phyloP scores from a whole-genome alignment of 2,329 filamentous ascomycete genomes.

The Xylaria sp. region DNA sequence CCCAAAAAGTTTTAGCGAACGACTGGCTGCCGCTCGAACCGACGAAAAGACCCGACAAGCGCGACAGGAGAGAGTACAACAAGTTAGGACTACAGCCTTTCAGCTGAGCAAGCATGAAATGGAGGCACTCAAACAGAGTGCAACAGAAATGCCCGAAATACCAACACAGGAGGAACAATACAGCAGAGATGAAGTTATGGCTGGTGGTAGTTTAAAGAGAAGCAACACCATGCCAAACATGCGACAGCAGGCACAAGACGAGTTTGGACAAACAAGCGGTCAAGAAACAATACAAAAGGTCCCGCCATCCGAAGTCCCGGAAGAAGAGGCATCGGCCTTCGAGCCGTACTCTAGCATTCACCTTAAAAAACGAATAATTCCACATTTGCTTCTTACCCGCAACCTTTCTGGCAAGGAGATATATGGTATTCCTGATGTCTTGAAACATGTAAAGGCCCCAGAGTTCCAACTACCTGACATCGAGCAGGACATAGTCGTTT shows the following conservation, averaged over 20 bases:
- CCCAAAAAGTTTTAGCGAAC: constrained; percentile 80
- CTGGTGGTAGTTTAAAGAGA: constrained; percentile 54
- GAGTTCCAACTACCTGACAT: constrained; percentile 83
- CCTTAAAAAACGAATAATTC: constrained; percentile 83
- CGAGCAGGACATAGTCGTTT: constrained; percentile 88
- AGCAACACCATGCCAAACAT: constrained; percentile 58
- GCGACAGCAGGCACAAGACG: constrained; percentile 39
- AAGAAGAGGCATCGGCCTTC: constrained; percentile 71
- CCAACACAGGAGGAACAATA: constrained; percentile 64
- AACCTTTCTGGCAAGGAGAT: constrained; percentile 82
- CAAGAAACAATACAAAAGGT: constrained; percentile 40
- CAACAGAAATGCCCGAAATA: constrained; percentile 64
- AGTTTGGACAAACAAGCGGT: constrained; percentile 35
- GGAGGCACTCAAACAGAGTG: constrained; percentile 68
- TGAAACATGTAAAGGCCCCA: constrained; percentile 84
- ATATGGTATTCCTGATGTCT: constrained; percentile 81
- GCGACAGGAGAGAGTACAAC: constrained; percentile 63
- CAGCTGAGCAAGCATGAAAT: constrained; percentile 68
- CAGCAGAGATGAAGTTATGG: constrained; percentile 71
- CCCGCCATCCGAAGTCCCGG: constrained; percentile 52
- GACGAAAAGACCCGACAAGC: constrained; percentile 65
- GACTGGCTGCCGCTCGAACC: constrained; percentile 76
- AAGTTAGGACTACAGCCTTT: constrained; percentile 67
- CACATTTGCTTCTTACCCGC: constrained; percentile 81
- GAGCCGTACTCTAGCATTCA: constrained; percentile 90